Evolutionary conservation across 163 green algal genomes (phyloP), one percentile per base, ranked within the genome.

Genomic region (Prototheca wickerhamii): DNA sequence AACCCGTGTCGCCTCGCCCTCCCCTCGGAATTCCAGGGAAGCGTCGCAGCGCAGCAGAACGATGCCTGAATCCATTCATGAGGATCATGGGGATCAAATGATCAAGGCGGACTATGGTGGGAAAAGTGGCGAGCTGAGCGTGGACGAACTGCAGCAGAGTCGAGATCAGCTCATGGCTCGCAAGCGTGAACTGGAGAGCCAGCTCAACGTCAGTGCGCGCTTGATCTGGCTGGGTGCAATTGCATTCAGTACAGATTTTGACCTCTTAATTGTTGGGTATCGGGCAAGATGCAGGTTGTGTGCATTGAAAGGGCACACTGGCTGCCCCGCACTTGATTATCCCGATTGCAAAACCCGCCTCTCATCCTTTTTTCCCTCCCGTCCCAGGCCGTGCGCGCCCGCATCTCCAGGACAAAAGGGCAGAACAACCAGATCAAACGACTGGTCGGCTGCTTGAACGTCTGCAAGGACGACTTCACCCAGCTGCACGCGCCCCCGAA

Each of bases 71-170:
- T n/a, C n/a, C n/a, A n/a, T n/a, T n/a, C n/a, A n/a, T n/a, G n/a
- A n/a, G n/a, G n/a, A n/a, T n/a, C n/a, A n/a, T n/a, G n/a, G n/a
- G n/a, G n/a, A n/a, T n/a, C n/a, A n/a, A n/a, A n/a, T n/a, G n/a
- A n/a, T n/a, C n/a, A n/a, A n/a, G n/a, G n/a, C n/a, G n/a, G 62
- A 68, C 18, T 61, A 72, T 37, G 55, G 55, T 18, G 57, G 26
- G 2, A 55, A 76, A 31, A 66, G 42, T 30, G 64, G 67, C 32
- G 54, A 70, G 28, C 26, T 60, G 37, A 56, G 58, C 51, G 55
- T 61, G 42, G 70, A 72, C 44, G 53, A 63, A 30, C 63, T 77
- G 26, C 58, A 77, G 63, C 52, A 63, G 37, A 50, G 51, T 33
- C 33, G 67, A 10, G 52, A 30, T 2, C 50, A 55, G 51, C 52